Evolutionary conservation across 179 eudicot genomes (phyloP), one percentile per base, ranked within the genome.

Genomic region (Heliamphora pulchella): DNA sequence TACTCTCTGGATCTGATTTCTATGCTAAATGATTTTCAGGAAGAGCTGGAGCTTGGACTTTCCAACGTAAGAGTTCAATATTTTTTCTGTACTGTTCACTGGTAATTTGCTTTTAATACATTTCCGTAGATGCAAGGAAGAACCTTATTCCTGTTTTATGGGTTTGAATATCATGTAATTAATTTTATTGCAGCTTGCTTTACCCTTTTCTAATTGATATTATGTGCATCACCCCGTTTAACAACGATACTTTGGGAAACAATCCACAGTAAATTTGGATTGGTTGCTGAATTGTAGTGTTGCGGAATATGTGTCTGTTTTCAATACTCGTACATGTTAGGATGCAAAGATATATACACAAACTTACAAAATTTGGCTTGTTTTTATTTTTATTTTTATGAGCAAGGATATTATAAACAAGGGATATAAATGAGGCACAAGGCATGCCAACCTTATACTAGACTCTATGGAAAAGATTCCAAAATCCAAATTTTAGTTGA

Each of bases 11-110:
- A 20, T 74, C 68, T 71, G 74, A 66, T 81, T 61, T 55, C 39
- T 65, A 17, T 65, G 48, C 51, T 55, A 48, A 63, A 76, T 55
- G 39, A 65, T 82, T 83, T 86, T 85, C 91, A 94, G 98, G 94
- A 85, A 81, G 98, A 91, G 87, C 87, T 94, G 69, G 97, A 92
- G 80, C 86, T 50, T 43, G 98, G 97, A 22, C 87, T 94, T 50
- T 84, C 89, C 46, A 91, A 90, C 73, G 98, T 94, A 87, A 91
- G 93, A 39, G 11, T 71, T 53, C 61, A 18, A 39, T 48, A 10
- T 43, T 11, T 9, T 15, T 72, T 15, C 50, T 48, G 59, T 66
- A 47, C 9, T 20, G 4, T 70, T 70, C 41, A 57, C 44, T 69
- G 74, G 77, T 81, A 6, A 4, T 72, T 46, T 15, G 57, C 22